These are phyloP conservation scores for Penicillium sp. DNA, from an alignment of 2,329 filamentous ascomycete genomes.

Conservation along the genomic window DNA sequence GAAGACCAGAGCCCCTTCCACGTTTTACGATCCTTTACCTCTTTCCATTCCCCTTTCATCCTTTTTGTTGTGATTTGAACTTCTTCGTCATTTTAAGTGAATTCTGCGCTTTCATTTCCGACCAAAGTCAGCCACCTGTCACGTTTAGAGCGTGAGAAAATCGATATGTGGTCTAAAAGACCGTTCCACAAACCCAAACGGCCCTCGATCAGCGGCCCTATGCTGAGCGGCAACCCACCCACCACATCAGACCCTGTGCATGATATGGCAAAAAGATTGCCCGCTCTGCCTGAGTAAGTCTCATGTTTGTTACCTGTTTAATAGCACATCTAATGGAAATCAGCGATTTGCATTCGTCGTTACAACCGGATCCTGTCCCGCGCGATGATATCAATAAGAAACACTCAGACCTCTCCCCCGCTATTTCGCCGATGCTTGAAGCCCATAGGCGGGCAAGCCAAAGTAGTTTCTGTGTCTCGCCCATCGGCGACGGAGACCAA, in stretches of 20 bases:
- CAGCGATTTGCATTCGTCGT: constrained; percentile 13
- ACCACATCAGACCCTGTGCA: constrained; percentile 35
- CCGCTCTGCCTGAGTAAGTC: constrained; percentile 28
- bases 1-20: neutral
- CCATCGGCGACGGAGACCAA: constrained; percentile 16
- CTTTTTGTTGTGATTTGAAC: neutral
- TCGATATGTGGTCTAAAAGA: constrained; percentile 57
- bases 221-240: constrained; percentile 46
- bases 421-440: constrained; percentile 13
- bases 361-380: constrained; percentile 1
- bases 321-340: constrained; percentile 1
- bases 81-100: neutral
- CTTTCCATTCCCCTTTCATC: neutral
- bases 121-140: neutral
- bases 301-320: neutral
- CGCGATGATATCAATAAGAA: constrained; percentile 3
- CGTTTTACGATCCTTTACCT: neutral
- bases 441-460: constrained; percentile 13
- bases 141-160: constrained; percentile 8
- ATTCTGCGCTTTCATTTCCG: neutral
- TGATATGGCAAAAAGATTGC: constrained; percentile 33
- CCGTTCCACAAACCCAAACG: constrained; percentile 48
- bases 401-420: constrained; percentile 19
- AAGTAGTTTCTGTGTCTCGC: constrained; percentile 25
- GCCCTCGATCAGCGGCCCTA: constrained; percentile 47